Evolutionary conservation across 306 rosid species (phyloP), one percentile per base, ranked within the genome.

Genomic region (Senna siamea): DNA sequence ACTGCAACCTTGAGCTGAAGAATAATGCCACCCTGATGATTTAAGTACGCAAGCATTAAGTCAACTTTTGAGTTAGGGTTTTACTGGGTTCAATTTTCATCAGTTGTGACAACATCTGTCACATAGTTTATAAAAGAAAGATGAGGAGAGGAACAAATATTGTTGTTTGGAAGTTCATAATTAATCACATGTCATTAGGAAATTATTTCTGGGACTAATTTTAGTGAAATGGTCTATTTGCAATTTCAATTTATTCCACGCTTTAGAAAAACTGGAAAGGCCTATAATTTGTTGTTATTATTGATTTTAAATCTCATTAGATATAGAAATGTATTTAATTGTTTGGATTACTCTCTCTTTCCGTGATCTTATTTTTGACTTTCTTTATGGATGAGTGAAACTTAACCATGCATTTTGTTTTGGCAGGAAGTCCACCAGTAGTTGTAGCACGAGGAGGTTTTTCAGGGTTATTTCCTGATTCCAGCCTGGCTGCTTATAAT

Each of bases 381-480:
- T 32, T 72, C 13, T 46, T 35, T 35, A 60, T n/a, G 47, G 47
- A 60, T 60, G 15, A 60, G 53, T 66, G 65, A 54, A 57, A 61
- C 65, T 66, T 55, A 63, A 15, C 47, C 5, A 17, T 62, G 35
- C 20, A 7, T 41, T 43, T 41, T 37, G 26, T 35, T 75, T 66
- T 77, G 85, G 85, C 87, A 93, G 98, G 98, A 68, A 54, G n/a
- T 47, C 47, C 80, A n/a, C 98, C 98, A 6, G 62, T 86, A 71
- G 97, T 87, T 26, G 48, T 93, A 56, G 98, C 98, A 28, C 90
- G 79, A 0, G 97, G 98, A 52, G 98, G 98, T 13, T 87, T 91
- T 82, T 91, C 98, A 2, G 98, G 98, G 60, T 7, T 91, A 50
- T 87, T 88, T 81, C 95, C 97, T 5, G 93, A 89, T 82, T 91